phyloP scores from a whole-genome alignment of 257 asterid species.

The Primulina eburnea region DNA sequence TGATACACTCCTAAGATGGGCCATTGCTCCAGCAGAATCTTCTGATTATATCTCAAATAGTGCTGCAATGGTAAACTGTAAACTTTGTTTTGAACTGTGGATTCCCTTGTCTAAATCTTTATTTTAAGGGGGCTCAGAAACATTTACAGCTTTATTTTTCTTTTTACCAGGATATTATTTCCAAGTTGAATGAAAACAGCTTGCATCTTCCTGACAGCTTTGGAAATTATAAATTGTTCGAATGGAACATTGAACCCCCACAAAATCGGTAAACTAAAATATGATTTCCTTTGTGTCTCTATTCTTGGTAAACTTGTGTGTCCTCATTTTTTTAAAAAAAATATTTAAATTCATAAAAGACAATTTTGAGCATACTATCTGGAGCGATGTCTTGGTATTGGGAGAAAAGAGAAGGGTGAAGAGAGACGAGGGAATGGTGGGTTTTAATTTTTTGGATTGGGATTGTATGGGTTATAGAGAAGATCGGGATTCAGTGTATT shows the following conservation, averaged over 20 bases:
- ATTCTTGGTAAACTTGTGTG: conserved; percentile 9
- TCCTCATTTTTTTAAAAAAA: neutral
- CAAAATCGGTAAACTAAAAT: conserved; percentile 46
- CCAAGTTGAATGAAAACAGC: conserved; percentile 48
- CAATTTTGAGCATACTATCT: too few relatives aligned
- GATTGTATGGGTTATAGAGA: neutral
- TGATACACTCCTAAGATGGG: conserved; percentile 69
- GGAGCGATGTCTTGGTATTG: neutral
- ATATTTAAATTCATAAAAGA: too few relatives aligned
- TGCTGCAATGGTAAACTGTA: conserved; percentile 74
- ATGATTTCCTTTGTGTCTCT: conserved; percentile 12
- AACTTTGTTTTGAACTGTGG: conserved; percentile 16
- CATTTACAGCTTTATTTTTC: conserved; percentile 15
- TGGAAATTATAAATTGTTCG: conserved; percentile 66
- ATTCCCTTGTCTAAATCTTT: conserved; percentile 14
- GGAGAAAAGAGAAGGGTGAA: neutral
- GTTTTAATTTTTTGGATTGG: neutral
- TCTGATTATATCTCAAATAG: conserved; percentile 53
- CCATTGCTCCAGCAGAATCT: conserved; percentile 62
- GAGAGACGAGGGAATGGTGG: neutral
- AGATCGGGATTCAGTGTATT: neutral
- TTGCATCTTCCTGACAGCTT: conserved; percentile 68
- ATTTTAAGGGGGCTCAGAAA: conserved; percentile 24
- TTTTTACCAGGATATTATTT: conserved; percentile 52
- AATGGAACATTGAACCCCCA: conserved; percentile 63